These are phyloP conservation scores for Musa troglodytarum DNA, from an alignment of 176 grass and related monocot genomes.

Conservation along the genomic window DNA sequence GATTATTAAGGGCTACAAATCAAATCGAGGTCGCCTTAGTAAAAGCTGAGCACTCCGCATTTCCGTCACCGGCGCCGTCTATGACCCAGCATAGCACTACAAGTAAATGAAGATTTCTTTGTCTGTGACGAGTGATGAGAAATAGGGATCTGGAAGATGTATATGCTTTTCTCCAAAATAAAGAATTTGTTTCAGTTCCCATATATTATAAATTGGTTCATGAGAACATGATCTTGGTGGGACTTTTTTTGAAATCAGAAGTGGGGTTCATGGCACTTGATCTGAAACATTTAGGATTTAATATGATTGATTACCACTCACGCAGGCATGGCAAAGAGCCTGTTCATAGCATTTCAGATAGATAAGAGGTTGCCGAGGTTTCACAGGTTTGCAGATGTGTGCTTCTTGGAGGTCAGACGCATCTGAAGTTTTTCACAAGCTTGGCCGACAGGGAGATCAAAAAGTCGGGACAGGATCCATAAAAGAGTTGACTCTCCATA, in stretches of 20 bases:
- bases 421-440: too few relatives aligned
- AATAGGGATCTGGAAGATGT: neutral
- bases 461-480: too few relatives aligned
- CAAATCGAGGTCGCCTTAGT: neutral
- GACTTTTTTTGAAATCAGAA: neutral
- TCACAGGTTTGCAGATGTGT: too few relatives aligned
- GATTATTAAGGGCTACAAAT: conserved; percentile 44
- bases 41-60: neutral
- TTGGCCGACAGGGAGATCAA: too few relatives aligned
- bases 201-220: neutral
- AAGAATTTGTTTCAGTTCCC: neutral
- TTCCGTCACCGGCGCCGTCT: too few relatives aligned
- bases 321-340: neutral
- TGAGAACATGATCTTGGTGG: neutral
- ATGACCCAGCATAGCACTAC: neutral
- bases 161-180: neutral
- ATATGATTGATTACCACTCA: too few relatives aligned
- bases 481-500: too few relatives aligned
- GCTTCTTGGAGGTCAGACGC: too few relatives aligned
- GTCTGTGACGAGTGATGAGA: neutral
- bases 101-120: neutral
- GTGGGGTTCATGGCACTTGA: neutral
- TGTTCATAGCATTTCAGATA: too few relatives aligned
- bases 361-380: too few relatives aligned
- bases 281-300: neutral